These are phyloP conservation scores for Euphorbia pulcherrima DNA, from an alignment of 345 rosid species.

Conservation along the genomic window DNA sequence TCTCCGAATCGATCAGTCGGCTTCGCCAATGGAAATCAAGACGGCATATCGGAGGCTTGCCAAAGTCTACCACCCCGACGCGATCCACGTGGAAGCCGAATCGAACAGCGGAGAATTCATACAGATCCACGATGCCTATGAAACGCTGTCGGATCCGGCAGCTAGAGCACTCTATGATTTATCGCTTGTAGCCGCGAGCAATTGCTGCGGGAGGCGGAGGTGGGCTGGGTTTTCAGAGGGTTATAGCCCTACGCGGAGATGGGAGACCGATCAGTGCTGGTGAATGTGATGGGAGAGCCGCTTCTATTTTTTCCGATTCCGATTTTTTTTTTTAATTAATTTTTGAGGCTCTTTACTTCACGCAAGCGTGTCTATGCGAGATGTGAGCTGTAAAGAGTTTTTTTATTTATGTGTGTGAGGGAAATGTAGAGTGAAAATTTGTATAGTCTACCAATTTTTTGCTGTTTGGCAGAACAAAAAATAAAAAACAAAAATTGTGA, in stretches of 20 bases:
- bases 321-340: background rate
- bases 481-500: background rate
- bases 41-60: slow-evolving; percentile 36
- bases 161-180: slow-evolving; percentile 68
- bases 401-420: too few species aligned
- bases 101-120: slow-evolving; percentile 59
- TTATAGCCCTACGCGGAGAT: slow-evolving; percentile 45
- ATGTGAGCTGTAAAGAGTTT: background rate
- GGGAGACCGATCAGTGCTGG: slow-evolving; percentile 99
- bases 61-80: slow-evolving; percentile 60
- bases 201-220: slow-evolving; percentile 7
- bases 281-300: slow-evolving; percentile 12
- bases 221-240: slow-evolving; percentile 20
- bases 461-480: background rate
- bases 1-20: slow-evolving; percentile 20
- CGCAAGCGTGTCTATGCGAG: slow-evolving; percentile 1
- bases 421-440: too few species aligned
- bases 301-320: too few species aligned
- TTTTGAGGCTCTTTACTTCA: background rate
- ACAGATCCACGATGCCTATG: slow-evolving; percentile 66
- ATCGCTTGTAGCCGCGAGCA: slow-evolving; percentile 32
- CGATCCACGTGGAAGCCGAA: slow-evolving; percentile 25
- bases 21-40: slow-evolving; percentile 19
- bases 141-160: slow-evolving; percentile 65
- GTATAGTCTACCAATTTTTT: background rate